phyloP scores from a whole-genome alignment of 2,329 filamentous ascomycete species.

The Calonectria multiphialidica region DNA sequence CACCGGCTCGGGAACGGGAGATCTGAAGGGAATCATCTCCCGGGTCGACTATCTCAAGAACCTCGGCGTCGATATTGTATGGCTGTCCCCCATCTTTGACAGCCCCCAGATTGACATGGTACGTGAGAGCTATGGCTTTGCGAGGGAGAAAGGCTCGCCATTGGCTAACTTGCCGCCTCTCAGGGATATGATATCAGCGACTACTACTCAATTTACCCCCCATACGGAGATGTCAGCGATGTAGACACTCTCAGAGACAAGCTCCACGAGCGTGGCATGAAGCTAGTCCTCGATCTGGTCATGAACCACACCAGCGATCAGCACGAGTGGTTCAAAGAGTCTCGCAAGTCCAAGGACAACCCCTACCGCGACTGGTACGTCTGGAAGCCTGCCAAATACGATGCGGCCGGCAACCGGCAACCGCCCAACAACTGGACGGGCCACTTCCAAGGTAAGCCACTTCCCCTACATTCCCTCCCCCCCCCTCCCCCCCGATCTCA shows the following conservation, averaged over 20 bases:
- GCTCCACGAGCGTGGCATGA: conserved; percentile 74
- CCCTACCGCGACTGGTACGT: conserved; percentile 73
- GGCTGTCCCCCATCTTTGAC: conserved; percentile 62
- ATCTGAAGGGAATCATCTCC: conserved; percentile 69
- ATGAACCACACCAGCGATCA: conserved; percentile 76
- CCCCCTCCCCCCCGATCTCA: background rate
- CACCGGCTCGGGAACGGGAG: conserved; percentile 67
- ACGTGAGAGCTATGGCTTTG: conserved; percentile 66
- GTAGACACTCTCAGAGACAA: conserved; percentile 73
- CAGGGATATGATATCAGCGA: conserved; percentile 78
- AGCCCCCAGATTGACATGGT: conserved; percentile 75
- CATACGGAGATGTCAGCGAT: conserved; percentile 76
- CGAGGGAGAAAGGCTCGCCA: background rate
- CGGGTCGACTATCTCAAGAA: conserved; percentile 66
- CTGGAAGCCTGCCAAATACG: conserved; percentile 71
- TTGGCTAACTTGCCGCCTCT: background rate
- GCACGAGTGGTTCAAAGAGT: conserved; percentile 70
- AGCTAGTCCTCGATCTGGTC: conserved; percentile 78
- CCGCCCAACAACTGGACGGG: conserved; percentile 71
- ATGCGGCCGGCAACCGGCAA: conserved; percentile 66
- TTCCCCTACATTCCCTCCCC: too few relatives aligned
- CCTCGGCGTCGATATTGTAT: conserved; percentile 70
- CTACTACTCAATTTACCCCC: conserved; percentile 74
- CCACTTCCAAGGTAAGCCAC: conserved; percentile 51
- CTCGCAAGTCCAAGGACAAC: conserved; percentile 64